phyloP scores from a whole-genome alignment of 257 asterid species.

The Petunia secreta region DNA sequence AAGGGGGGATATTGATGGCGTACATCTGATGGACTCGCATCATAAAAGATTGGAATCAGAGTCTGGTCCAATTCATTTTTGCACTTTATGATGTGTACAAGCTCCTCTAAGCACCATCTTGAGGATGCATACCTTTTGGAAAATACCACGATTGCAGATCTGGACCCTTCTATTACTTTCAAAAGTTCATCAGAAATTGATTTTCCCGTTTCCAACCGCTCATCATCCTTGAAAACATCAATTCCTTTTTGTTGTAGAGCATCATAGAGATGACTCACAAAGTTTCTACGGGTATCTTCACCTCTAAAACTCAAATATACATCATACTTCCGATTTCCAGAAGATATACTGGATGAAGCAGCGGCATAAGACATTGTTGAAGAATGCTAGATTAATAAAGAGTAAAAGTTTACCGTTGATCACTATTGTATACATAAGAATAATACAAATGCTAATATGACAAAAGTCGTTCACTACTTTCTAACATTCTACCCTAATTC shows the following conservation, averaged over 20 bases:
- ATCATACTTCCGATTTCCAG: not conserved
- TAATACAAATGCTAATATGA: too few relatives aligned
- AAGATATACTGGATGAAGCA: not conserved
- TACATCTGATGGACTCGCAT: not conserved
- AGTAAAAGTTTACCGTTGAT: too few relatives aligned
- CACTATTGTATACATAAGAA: too few relatives aligned
- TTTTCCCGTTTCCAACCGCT: not conserved
- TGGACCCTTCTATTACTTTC: not conserved
- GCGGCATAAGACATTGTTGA: not conserved
- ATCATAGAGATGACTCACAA: not conserved
- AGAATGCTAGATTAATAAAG: too few relatives aligned
- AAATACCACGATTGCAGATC: not conserved
- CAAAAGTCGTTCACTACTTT: too few relatives aligned
- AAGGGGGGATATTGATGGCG: not conserved
- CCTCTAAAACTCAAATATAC: constrained; percentile 1
- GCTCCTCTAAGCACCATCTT: not conserved
- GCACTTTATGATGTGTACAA: not conserved
- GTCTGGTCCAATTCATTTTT: too few relatives aligned
- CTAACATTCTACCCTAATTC: too few relatives aligned
- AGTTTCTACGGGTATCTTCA: not conserved
- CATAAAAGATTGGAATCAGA: not conserved
- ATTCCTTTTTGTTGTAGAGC: not conserved
- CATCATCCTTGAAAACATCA: not conserved
- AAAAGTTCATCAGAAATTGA: not conserved
- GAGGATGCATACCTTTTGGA: not conserved